Evolutionary conservation across 2,329 filamentous ascomycete species (phyloP).

Genomic region (Drechslerella dactyloides): DNA sequence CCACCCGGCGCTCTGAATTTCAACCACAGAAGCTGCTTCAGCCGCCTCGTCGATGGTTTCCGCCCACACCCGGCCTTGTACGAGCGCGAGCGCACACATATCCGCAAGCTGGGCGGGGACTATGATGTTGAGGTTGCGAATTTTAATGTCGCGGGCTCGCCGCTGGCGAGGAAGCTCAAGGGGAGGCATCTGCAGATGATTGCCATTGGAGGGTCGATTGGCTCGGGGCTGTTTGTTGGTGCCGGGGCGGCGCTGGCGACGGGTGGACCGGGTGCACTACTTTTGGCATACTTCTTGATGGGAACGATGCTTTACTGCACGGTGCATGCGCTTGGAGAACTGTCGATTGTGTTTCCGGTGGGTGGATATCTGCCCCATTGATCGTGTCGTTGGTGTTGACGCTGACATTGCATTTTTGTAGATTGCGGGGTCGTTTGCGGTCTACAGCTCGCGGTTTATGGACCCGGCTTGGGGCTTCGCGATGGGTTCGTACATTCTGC

Average conservation of each 20-base stretch:
- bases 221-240: conserved; percentile 85
- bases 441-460: conserved; percentile 88
- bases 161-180: conserved; percentile 78
- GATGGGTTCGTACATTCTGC: conserved; percentile 69
- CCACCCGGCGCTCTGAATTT: conserved; percentile 11
- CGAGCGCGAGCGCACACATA: conserved; percentile 19
- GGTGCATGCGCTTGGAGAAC: conserved; percentile 86
- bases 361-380: background rate
- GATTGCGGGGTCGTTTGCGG: conserved; percentile 81
- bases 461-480: conserved; percentile 95
- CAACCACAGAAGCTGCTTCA: conserved; percentile 11
- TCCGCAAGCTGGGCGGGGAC: conserved; percentile 29
- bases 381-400: background rate
- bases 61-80: conserved; percentile 42
- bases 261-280: conserved; percentile 77
- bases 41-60: conserved; percentile 29
- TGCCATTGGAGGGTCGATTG: conserved; percentile 90
- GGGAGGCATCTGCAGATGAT: conserved; percentile 94
- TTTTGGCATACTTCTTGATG: conserved; percentile 79
- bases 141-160: conserved; percentile 62
- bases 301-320: conserved; percentile 90
- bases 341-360: conserved; percentile 88
- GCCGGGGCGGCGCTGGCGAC: conserved; percentile 73
- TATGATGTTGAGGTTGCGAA: conserved; percentile 54
- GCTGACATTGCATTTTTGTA: background rate